Conservation (phyloP, 345 rosid species). For the Salix arbutifolia region DNA sequence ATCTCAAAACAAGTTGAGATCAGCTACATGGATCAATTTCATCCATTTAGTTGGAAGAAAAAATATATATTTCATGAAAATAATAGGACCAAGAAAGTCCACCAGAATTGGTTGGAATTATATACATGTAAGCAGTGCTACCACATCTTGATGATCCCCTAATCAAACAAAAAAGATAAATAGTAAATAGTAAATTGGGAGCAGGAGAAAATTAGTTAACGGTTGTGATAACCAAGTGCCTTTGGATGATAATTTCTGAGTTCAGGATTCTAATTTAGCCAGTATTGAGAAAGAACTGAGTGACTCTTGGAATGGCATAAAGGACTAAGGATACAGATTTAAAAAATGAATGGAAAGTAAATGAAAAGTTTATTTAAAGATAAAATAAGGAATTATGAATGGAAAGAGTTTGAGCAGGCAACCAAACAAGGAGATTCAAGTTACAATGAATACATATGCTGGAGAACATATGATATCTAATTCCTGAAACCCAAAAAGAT, state of each 20-base stretch:
- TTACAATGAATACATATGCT: neutral
- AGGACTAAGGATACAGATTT: neutral
- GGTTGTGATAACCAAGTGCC: neutral
- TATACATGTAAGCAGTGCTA: neutral
- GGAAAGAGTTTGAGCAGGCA: neutral
- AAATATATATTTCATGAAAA: neutral
- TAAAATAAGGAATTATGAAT: neutral
- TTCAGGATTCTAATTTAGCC: neutral
- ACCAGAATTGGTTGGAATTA: neutral
- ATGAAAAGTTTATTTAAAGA: neutral
- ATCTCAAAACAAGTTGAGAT: neutral
- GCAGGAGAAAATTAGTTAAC: neutral
- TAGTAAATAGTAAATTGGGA: neutral
- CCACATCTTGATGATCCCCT: neutral
- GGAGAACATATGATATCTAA: neutral
- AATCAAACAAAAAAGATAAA: neutral
- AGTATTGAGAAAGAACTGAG: neutral
- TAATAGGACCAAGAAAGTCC: neutral
- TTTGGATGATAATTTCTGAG: neutral
- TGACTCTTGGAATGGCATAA: neutral
- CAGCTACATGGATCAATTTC: neutral
- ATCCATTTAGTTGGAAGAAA: neutral
- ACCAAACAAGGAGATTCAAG: neutral
- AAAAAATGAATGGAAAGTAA: neutral
- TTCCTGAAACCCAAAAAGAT: neutral